Evolutionary conservation across 495 filamentous ascomycete genomes (phyloP), one percentile per base, ranked within the genome.

Genomic region (Cudoniella acicularis): DNA sequence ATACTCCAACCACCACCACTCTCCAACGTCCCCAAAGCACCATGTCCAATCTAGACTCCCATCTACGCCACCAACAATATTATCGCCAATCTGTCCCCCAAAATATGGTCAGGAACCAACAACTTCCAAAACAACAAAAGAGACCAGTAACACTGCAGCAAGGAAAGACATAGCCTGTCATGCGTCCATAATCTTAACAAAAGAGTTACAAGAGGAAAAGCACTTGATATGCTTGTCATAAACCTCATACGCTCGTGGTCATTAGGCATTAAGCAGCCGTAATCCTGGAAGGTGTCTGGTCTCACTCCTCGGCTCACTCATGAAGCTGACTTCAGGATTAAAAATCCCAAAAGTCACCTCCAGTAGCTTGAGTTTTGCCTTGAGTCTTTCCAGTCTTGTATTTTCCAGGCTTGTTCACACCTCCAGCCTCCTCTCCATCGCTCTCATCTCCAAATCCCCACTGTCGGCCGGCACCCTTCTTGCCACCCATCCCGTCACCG

Each of bases 401-500:
- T 48, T 67, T 66, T 45, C 23, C 21, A 21, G 50, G 54, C 17
- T 27, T 26, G 23, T 58, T 66, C 24, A 48, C 22, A 17, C 53
- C 49, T 23, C 61, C 61, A 23, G 41, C 60, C 25, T 59, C 62
- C 43, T 68, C 77, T 40, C 71, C 78, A 51, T 76, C 76, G 52
- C 77, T 74, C 21, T 83, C 80, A 51, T 81, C 82, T 23, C 84
- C 82, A 62, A 82, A 80, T 6, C 79, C 72, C 87, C 87, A 91
- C 61, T 72, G 69, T 56, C 83, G 71, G n/a, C 73, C 74, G 16
- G 76, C 64, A 16, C 80, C 86, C 68, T 82, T 88, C 60, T 79
- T 81, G 48, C 86, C 86, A 26, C 88, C 88, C 84, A 90, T 90
- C 23, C 88, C 89, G 62, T 92, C 84, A 27, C 89, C 87, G 0